A percentile compares a stretch with the other conserved stretches of the same genome.
phyloP scores from a whole-genome alignment of 345 rosid genomes.

The Populus euphratica region DNA sequence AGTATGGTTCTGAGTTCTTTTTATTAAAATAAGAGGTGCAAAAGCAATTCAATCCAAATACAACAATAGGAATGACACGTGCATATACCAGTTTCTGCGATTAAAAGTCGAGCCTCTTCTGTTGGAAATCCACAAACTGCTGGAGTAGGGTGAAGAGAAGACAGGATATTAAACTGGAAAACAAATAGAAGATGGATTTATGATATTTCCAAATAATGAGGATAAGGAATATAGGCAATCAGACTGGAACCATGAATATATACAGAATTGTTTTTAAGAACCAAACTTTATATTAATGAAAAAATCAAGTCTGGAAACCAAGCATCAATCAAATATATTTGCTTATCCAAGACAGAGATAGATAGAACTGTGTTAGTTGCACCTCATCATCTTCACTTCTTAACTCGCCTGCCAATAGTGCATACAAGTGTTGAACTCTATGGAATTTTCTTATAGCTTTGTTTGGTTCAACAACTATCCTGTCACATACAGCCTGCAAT shows the following conservation, averaged over 20 bases:
- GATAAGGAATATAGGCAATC: background rate
- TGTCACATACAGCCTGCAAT: constrained; percentile 61
- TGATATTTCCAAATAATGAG: background rate
- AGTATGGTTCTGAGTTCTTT: too few relatives aligned
- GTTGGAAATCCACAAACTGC: constrained; percentile 87
- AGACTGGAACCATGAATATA: background rate
- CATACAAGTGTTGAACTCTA: constrained; percentile 77
- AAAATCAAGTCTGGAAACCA: background rate
- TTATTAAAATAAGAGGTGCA: background rate
- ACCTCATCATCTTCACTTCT: constrained; percentile 88
- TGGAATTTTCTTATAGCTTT: constrained; percentile 69
- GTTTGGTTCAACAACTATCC: constrained; percentile 57
- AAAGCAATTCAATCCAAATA: background rate
- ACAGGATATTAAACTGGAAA: constrained; percentile 65
- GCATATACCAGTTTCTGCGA: constrained; percentile 63
- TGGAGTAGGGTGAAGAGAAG: constrained; percentile 81
- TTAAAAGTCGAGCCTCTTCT: constrained; percentile 72
- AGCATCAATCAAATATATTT: background rate
- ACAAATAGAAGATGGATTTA: background rate
- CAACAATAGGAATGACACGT: background rate
- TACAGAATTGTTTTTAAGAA: background rate
- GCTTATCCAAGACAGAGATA: background rate
- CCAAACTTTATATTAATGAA: background rate
- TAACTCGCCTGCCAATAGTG: constrained; percentile 62
- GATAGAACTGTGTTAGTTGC: background rate